A percentile compares a stretch with the other conserved stretches of the same genome.
phyloP scores from a whole-genome alignment of 306 rosid species.

The Cucumis sativus region Cucumber_9930_V3 NC_026660.2:21276001-21276500 shows the following conservation, averaged over 20 bases:
- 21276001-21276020: too few species aligned
- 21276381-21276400: constrained; percentile 98
- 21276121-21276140: too few species aligned
- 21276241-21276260: not conserved
- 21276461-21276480: constrained; percentile 41
- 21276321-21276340: constrained; percentile 92
- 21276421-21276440: constrained; percentile 20
- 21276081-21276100: too few species aligned
- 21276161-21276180: too few species aligned
- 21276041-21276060: too few species aligned
- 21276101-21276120: too few species aligned
- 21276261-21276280: not conserved
- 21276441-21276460: constrained; percentile 4
- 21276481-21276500: constrained; percentile 93
- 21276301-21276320: constrained; percentile 83
- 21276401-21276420: constrained; percentile 29
- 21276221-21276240: not conserved
- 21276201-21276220: not conserved
- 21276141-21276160: too few species aligned
- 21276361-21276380: constrained; percentile 87
- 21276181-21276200: too few species aligned
- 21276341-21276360: constrained; percentile 82
- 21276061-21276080: too few species aligned
- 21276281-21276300: not conserved
- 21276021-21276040: too few species aligned